A percentile compares a stretch with the other conserved stretches of the same genome.
phyloP scores from a whole-genome alignment of 345 rosid genomes.

The Arabidopsis thaliana region TAIR10.1 NC_003070.9:1074501-1075000 shows the following conservation, averaged over 20 bases:
- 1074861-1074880: conserved; percentile 15
- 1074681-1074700: neutral
- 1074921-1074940: conserved; percentile 57
- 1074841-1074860: conserved; percentile 23
- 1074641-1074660: neutral
- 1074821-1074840: neutral
- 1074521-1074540: conserved; percentile 80
- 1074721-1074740: neutral
- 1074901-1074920: conserved; percentile 59
- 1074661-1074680: neutral
- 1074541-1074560: conserved; percentile 66
- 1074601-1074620: conserved; percentile 74
- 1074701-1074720: neutral
- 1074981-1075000: conserved; percentile 53
- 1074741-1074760: neutral
- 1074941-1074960: conserved; percentile 82
- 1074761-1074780: neutral
- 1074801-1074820: neutral
- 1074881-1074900: conserved; percentile 51
- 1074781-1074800: neutral
- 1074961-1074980: conserved; percentile 63
- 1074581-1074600: conserved; percentile 76
- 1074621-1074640: neutral
- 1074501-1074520: conserved; percentile 59
- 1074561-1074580: conserved; percentile 76